Base-by-base conservation (phyloP, 495 filamentous ascomycete species). In the Penicillium atrosanguineum region DNA sequence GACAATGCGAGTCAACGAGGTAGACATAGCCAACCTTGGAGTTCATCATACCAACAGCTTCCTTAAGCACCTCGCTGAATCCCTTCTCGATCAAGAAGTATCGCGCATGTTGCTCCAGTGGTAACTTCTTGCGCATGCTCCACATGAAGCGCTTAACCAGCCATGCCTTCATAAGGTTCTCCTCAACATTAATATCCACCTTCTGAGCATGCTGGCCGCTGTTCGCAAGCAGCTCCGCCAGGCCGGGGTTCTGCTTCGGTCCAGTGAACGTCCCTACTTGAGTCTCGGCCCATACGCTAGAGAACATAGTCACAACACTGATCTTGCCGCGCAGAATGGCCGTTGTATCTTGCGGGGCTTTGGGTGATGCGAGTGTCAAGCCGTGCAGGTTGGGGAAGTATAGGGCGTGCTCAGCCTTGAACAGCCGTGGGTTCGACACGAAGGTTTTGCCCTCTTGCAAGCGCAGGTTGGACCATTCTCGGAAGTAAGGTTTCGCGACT, bases 371-470 rank as follows among this genome's bases (percentile, higher is more conserved):
- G 8, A 97, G 77, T 4, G 94, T 96, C 37, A 76, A 76, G 5
- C 94, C 94, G 60, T 78, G 72, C 39, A 99, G 72, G 70, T 99
- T 99, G 25, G 94, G 95, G 78, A 99, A 97, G 75, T 86, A 96
- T 28, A 96, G 83, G 14, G 92, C 83, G 9, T 81, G 77, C 28
- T 90, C 87, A 49, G 74, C 72, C 46, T 82, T 83, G 77, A 97
- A 96, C 29, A 90, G 75, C 6, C 83, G 77, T 3, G 85, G 79
- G 34, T 90, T 90, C 7, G 92, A 84, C 16, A 88, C 63, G 73
- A 96, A 97, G 29, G 87, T 87, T 69, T 97, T 97, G 61, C 94
- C 94, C 55, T 90, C 80, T 71, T 88, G 80, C 63, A 87, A 81
- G 5, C 84, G 79, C 74, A 97, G 79, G 69, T 90, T 90, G 47